Conservation (phyloP, 2,329 filamentous ascomycete species). For the Diaporthe eres region DNA sequence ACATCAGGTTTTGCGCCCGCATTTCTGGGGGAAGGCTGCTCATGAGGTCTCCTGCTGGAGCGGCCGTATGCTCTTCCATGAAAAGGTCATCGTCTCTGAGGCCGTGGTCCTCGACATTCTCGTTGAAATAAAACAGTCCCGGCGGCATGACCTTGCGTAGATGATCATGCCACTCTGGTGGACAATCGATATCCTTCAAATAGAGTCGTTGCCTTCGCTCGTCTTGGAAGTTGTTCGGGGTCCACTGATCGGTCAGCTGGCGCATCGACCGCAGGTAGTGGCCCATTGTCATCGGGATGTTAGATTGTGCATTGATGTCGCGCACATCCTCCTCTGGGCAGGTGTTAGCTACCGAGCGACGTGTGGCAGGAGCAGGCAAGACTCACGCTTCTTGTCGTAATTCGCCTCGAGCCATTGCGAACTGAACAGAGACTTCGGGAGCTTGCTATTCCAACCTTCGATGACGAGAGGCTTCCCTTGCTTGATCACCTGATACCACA, state of each 20-base stretch:
- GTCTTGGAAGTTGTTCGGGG: conserved; percentile 80
- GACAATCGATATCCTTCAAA: conserved; percentile 97
- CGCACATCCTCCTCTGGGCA: conserved; percentile 83
- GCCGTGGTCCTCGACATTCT: conserved; percentile 71
- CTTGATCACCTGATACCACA: conserved; percentile 85
- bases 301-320: conserved; percentile 79
- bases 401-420: conserved; percentile 84
- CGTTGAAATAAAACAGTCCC: conserved; percentile 91
- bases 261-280: conserved; percentile 94
- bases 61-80: conserved; percentile 68
- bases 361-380: background rate
- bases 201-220: conserved; percentile 89
- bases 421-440: conserved; percentile 85
- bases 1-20: conserved; percentile 97
- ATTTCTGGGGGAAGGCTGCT: conserved; percentile 88
- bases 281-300: conserved; percentile 87
- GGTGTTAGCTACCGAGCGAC: conserved; percentile 44
- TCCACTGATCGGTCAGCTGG: conserved; percentile 87
- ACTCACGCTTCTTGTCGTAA: conserved; percentile 82
- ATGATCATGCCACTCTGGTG: conserved; percentile 85
- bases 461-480: conserved; percentile 92
- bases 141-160: conserved; percentile 84
- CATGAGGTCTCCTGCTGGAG: conserved; percentile 92
- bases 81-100: conserved; percentile 55
- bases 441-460: conserved; percentile 83